Evolutionary conservation across 148 eudicot species (phyloP).

Genomic region (Simmondsia chinensis): DNA sequence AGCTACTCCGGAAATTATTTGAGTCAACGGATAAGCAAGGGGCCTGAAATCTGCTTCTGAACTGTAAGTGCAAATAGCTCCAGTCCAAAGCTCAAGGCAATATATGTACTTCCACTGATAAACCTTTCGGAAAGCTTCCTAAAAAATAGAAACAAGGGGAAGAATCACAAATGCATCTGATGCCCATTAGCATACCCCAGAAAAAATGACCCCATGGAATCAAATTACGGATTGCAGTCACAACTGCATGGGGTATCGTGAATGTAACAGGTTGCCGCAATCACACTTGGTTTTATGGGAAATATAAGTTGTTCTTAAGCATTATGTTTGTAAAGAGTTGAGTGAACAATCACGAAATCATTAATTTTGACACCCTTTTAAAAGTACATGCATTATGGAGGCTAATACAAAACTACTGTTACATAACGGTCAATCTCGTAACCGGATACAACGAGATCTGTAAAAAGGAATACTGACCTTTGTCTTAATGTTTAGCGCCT

Average conservation of each 20-base stretch:
- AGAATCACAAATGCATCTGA: constrained; percentile 4
- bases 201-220: too few relatives aligned
- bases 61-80: constrained; percentile 74
- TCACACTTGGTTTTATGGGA: too few relatives aligned
- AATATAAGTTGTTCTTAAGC: too few relatives aligned
- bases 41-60: constrained; percentile 73
- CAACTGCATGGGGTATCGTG: too few relatives aligned
- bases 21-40: constrained; percentile 95
- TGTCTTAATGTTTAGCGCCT: constrained; percentile 57
- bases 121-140: constrained; percentile 84
- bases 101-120: constrained; percentile 91
- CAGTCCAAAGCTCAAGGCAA: constrained; percentile 98
- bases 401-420: too few relatives aligned
- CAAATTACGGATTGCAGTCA: too few relatives aligned
- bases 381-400: too few relatives aligned
- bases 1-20: constrained; percentile 83
- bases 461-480: constrained; percentile 33
- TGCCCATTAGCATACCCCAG: too few relatives aligned
- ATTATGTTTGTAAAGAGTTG: too few relatives aligned
- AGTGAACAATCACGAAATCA: too few relatives aligned
- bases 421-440: neutral
- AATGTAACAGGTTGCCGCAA: too few relatives aligned
- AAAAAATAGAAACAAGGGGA: neutral
- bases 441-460: neutral
- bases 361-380: too few relatives aligned